Percentiles rank a stretch among this genome's conserved stretches.
Evolutionary conservation across 2,329 filamentous ascomycete genomes (phyloP).

Genomic region (Aspergillus pseudoviridinutans): DNA sequence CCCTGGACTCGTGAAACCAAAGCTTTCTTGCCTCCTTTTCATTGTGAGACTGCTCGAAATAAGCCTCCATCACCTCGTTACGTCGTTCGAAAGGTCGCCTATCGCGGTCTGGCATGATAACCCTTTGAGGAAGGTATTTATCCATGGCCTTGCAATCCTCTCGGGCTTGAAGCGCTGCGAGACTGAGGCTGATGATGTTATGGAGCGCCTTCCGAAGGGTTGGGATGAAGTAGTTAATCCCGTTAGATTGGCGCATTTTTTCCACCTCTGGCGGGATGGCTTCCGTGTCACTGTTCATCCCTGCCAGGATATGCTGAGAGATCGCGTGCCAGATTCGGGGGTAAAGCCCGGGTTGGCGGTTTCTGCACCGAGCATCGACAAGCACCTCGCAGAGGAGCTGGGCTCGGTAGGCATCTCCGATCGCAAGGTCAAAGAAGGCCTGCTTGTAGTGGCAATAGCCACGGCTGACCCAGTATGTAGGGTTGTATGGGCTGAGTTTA

Average conservation of each 20-base stretch:
- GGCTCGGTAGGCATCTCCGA: slow-evolving; percentile 37
- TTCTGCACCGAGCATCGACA: slow-evolving; percentile 15
- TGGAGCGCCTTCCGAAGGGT: slow-evolving; percentile 25
- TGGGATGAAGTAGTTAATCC: slow-evolving; percentile 28
- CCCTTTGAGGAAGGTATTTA: slow-evolving; percentile 12
- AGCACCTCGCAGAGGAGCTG: slow-evolving; percentile 31
- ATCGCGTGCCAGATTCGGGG: slow-evolving; percentile 29
- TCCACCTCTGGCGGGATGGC: slow-evolving; percentile 11
- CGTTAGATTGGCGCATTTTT: slow-evolving; percentile 19
- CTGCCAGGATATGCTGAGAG: slow-evolving; percentile 28
- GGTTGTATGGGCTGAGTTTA: slow-evolving; percentile 33
- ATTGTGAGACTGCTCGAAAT: slow-evolving; percentile 1
- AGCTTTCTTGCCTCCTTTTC: slow-evolving; percentile 3
- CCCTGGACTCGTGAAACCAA: slow-evolving; percentile 22
- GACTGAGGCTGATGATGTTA: slow-evolving; percentile 28
- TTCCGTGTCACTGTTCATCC: slow-evolving; percentile 1
- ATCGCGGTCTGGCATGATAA: slow-evolving; percentile 20
- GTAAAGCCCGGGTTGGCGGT: slow-evolving; percentile 26
- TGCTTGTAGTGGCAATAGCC: slow-evolving; percentile 33
- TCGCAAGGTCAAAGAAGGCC: slow-evolving; percentile 32
- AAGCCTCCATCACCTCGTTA: slow-evolving; percentile 2
- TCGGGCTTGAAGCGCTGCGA: slow-evolving; percentile 29
- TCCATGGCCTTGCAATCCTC: slow-evolving; percentile 24
- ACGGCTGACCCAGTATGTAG: slow-evolving; percentile 34
- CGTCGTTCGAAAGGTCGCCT: slow-evolving; percentile 18